Base-by-base conservation (phyloP, 805 yeast genomes). In the Teunomyces pallodes region DNA sequence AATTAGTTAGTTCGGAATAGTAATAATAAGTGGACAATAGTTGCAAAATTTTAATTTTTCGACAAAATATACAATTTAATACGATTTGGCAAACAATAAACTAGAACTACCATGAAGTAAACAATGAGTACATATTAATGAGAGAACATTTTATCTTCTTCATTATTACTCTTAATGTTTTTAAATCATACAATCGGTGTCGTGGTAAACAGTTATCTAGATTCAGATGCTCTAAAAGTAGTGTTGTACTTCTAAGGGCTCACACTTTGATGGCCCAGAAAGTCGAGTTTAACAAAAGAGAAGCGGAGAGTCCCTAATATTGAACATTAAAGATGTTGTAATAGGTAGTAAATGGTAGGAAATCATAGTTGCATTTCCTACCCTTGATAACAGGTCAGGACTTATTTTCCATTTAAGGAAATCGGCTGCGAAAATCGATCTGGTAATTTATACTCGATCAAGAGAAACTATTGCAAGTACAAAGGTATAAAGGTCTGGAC, bases 1-100 rank as follows among this genome's bases (percentile, higher is more conserved):
- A 69, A 42, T 54, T 72, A 32, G 64, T 60, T 16, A 53, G 47
- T 29, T 64, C 55, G 26, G 41, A 38, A 4, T 50, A 46, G 36
- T 14, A 5, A 20, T n/a, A 29, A 1, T 12, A 1, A n/a, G n/a
- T 40, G 9, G 14, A 9, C 17, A 8, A 36, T 6, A 24, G 41
- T 20, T 12, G 27, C 32, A 33, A 43, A 43, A 32, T 30, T 29
- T 12, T 38, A 26, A 24, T 12, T 17, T 8, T 32, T 32, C 35
- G 14, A 13, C 16, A 8, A 13, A 32, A 32, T 13, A 8, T 13
- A 13, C n/a, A 32, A 32, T 32, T 32, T 13, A 13, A 16, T 32
- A 32, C 13, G 9, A 13, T 20, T 20, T 20, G 24, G 24, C 6
- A 20, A 20, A 20, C 24, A 4, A 3, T 20, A 20, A 5, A 3